Conservation (phyloP, 139 green algal species). For the Auxenochlorella protothecoides region DNA sequence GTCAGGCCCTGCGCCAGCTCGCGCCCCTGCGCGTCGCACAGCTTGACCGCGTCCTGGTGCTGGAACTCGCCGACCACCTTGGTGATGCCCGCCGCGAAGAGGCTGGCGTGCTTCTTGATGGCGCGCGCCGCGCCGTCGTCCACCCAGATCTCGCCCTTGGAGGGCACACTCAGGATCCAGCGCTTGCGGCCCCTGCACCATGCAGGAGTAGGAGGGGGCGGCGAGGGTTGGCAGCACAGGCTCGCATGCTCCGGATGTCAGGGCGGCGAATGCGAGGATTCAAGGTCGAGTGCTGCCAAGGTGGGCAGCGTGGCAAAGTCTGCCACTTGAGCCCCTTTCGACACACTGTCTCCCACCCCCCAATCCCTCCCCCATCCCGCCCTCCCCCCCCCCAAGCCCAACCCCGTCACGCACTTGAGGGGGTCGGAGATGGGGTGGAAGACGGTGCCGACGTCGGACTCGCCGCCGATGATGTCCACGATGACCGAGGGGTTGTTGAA, state of each 20-base stretch:
- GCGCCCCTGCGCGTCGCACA: conserved; percentile 52
- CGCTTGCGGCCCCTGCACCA: conserved; percentile 58
- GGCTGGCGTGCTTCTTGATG: conserved; percentile 52
- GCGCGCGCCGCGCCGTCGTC: conserved; percentile 64
- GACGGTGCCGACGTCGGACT: conserved; percentile 23
- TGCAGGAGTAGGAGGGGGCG: neutral
- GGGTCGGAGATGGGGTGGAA: conserved; percentile 50
- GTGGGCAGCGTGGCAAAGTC: too few relatives aligned
- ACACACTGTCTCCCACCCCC: too few relatives aligned
- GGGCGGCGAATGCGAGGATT: too few relatives aligned
- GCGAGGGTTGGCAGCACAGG: neutral
- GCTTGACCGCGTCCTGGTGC: conserved; percentile 54
- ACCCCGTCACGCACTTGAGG: conserved; percentile 18
- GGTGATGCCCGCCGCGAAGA: conserved; percentile 72
- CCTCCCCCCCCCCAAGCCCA: neutral
- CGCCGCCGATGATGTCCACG: conserved; percentile 33
- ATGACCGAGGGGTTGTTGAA: conserved; percentile 38
- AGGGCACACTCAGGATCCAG: conserved; percentile 69
- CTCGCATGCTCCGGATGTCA: too few relatives aligned
- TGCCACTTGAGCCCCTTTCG: too few relatives aligned
- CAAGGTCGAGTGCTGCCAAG: too few relatives aligned
- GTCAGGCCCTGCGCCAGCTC: conserved; percentile 74
- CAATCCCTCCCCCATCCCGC: too few relatives aligned
- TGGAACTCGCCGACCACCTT: conserved; percentile 43
- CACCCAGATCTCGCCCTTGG: conserved; percentile 50